These are phyloP conservation scores for Melampsora abietis-canadensis DNA, from an alignment of 1,284 basidiomycete genomes.

Conservation along the genomic window DNA sequence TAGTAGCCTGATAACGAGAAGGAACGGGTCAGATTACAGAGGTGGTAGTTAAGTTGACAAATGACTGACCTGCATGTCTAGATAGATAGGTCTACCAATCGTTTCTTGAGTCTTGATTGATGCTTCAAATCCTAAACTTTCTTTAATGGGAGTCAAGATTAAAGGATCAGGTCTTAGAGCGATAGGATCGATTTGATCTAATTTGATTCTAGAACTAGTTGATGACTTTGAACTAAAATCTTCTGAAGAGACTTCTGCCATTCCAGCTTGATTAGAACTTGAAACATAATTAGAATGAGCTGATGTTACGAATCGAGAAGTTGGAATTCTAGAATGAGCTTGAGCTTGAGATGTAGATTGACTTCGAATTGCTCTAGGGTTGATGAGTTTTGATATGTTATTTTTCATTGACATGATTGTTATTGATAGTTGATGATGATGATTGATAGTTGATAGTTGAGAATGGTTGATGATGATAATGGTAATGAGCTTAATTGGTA, in stretches of 20 bases:
- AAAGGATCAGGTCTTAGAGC: slow-evolving; percentile 40
- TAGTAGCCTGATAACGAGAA: slow-evolving; percentile 70
- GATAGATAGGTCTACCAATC: slow-evolving; percentile 73
- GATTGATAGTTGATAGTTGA: too few relatives aligned
- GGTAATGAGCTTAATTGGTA: too few relatives aligned
- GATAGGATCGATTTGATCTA: slow-evolving; percentile 42
- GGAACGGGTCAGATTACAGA: slow-evolving; percentile 8
- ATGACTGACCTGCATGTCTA: slow-evolving; percentile 79
- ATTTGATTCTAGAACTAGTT: not conserved
- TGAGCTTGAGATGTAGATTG: too few relatives aligned
- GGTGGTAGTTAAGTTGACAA: not conserved
- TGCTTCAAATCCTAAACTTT: slow-evolving; percentile 19
- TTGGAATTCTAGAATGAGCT: too few relatives aligned
- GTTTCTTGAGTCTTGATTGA: slow-evolving; percentile 35
- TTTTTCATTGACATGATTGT: too few relatives aligned
- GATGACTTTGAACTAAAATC: not conserved
- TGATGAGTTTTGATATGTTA: too few relatives aligned
- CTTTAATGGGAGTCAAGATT: slow-evolving; percentile 43
- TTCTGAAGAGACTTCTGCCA: slow-evolving; percentile 19
- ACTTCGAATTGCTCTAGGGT: too few relatives aligned
- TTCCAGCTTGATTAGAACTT: slow-evolving; percentile 10
- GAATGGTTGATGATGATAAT: too few relatives aligned
- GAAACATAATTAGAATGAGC: slow-evolving; percentile 10
- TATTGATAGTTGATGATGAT: too few relatives aligned
- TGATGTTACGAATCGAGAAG: too few relatives aligned